Base-by-base conservation (phyloP, 208 protist genomes). In the Paratrypanosoma confusum region DNA sequence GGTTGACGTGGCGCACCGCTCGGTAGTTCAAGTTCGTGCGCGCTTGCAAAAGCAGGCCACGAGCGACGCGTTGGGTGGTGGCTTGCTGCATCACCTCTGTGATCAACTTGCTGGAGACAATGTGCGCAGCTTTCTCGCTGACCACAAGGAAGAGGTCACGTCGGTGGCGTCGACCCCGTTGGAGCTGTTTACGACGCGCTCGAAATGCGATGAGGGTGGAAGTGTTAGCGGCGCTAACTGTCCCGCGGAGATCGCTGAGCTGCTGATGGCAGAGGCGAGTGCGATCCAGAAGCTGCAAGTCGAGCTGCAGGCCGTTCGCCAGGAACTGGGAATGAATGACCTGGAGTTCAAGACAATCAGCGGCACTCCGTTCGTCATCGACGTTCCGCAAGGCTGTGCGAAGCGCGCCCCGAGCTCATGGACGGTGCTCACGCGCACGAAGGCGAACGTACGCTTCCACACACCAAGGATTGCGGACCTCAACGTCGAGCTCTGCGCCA, bases 361-460 rank as follows among this genome's bases (percentile, higher is more conserved):
- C 18, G 83, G 79, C 13, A 89, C 79, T n/a, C 28, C 76, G 32
- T 89, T 76, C 48, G 26, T 89, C 32, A 22, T 93, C 5, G 83
- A 93, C 39, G 57, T 93, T 5, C 79, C 80, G 5, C 51, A 41
- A 7, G 57, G 42, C 14, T 79, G 79, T 43, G 61, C 57, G 36
- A 39, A 49, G 27, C 62, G 43, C 36, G 77, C 59, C n/a, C 73
- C 71, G 16, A 40, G 48, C 16, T 57, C 68, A 26, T 93, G 83
- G 80, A 37, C 69, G 5, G 83, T 93, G 37, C 53, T 87, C 29
- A 64, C 76, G 10, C 71, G 79, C 50, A 93, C 74, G 3, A 78
- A 81, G 47, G 74, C 61, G 17, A 67, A 89, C 50, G 80, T 93
- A 37, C 79, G 83, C 11, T 89, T 70, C 48, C 79, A 87, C 62